These are phyloP conservation scores for Ophiobolus disseminans DNA, from an alignment of 2,329 filamentous ascomycete species.

Conservation along the genomic window DNA sequence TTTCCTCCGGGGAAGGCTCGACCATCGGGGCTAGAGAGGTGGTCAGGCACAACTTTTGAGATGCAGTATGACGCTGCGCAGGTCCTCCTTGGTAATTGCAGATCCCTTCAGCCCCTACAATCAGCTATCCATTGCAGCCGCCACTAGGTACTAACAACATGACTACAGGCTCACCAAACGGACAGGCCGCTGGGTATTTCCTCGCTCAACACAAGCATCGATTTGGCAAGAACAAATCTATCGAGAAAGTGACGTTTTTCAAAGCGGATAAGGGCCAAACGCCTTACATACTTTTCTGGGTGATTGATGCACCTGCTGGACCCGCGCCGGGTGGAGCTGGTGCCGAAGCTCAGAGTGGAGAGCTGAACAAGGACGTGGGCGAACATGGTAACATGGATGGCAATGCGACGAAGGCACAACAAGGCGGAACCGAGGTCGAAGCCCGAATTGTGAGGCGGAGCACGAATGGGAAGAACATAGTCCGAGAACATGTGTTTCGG, in stretches of 20 bases:
- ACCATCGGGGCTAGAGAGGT: constrained; percentile 9
- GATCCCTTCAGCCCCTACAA: not conserved
- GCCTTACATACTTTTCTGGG: not conserved
- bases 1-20: constrained; percentile 7
- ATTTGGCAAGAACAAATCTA: not conserved
- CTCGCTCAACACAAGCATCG: constrained; percentile 4
- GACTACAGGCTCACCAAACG: not conserved
- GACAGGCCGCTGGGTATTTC: constrained; percentile 1
- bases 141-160: not conserved
- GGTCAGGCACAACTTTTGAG: constrained; percentile 10
- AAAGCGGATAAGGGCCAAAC: not conserved
- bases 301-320: not conserved
- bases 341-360: too few species aligned
- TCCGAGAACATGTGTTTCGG: not conserved
- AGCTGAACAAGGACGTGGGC: not conserved
- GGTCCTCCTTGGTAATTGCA: constrained; percentile 10
- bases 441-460: not conserved
- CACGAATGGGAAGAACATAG: not conserved
- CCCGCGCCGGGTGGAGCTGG: not conserved
- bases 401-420: too few species aligned
- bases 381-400: not conserved
- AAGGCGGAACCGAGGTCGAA: too few species aligned
- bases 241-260: not conserved
- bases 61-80: constrained; percentile 11
- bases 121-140: too few species aligned